Evolutionary conservation across 306 rosid species (phyloP).

Genomic region (Citrullus mucosospermus): DNA sequence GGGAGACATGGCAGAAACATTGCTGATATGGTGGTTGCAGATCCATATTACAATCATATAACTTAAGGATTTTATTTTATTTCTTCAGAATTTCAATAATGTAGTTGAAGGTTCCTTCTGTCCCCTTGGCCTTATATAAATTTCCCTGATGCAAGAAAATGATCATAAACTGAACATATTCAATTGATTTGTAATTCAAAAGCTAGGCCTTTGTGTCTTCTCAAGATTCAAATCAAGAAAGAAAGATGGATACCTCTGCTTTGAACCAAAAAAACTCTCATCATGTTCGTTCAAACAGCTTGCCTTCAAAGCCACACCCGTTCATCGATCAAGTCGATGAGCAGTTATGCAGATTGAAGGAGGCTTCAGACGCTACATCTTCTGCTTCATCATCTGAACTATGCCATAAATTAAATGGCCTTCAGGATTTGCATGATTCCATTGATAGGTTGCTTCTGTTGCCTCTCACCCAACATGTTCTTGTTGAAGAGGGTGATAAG

Average conservation of each 20-base stretch:
- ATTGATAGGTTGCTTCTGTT: conserved; percentile 20
- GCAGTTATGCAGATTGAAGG: conserved; percentile 9
- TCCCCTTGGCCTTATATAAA: background rate
- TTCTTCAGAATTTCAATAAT: background rate
- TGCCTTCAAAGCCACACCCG: conserved; percentile 24
- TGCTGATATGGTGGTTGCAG: conserved; percentile 6
- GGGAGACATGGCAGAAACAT: conserved; percentile 19
- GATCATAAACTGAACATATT: background rate
- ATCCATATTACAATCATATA: conserved; percentile 6
- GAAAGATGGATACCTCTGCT: conserved; percentile 11
- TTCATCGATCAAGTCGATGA: conserved; percentile 6
- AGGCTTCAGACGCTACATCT: conserved; percentile 3
- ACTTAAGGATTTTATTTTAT: background rate
- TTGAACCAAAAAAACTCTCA: background rate
- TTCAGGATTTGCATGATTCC: conserved; percentile 15
- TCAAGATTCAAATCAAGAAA: background rate
- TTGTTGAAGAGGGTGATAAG: conserved; percentile 3
- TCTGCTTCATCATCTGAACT: conserved; percentile 9
- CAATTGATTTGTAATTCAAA: background rate
- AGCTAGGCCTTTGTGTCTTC: background rate
- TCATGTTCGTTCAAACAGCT: conserved; percentile 20
- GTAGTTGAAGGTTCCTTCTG: conserved; percentile 1
- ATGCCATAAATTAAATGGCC: conserved; percentile 5
- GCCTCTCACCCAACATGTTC: conserved; percentile 5
- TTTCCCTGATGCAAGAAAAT: background rate